Conservation (phyloP, 1,139 yeast genomes). For the Debaryomyces singareniensis region DNA sequence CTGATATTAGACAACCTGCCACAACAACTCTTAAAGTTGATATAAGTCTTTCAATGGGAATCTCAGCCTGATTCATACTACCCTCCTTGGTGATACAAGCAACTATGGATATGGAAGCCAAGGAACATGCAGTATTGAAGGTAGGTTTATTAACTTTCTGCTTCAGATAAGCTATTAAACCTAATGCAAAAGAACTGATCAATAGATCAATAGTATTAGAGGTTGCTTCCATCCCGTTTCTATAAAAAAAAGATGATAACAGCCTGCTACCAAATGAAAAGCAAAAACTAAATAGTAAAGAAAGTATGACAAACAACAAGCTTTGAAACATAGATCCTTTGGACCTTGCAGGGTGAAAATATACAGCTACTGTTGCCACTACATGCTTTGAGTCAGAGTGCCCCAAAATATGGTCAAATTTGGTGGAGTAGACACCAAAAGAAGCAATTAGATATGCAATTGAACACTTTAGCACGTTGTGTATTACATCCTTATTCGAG, state of each 20-base stretch:
- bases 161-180: constrained; percentile 62
- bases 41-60: constrained; percentile 52
- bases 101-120: constrained; percentile 68
- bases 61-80: constrained; percentile 50
- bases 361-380: constrained; percentile 77
- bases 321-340: constrained; percentile 80
- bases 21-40: constrained; percentile 56
- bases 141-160: constrained; percentile 62
- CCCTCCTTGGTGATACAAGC: constrained; percentile 78
- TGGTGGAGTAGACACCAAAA: constrained; percentile 62
- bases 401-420: constrained; percentile 54
- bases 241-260: constrained; percentile 42
- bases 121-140: constrained; percentile 75
- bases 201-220: constrained; percentile 55
- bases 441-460: constrained; percentile 70
- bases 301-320: constrained; percentile 49
- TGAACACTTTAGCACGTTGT: constrained; percentile 55
- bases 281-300: constrained; percentile 51
- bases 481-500: constrained; percentile 9
- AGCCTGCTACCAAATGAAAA: constrained; percentile 52
- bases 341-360: constrained; percentile 77
- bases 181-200: constrained; percentile 51
- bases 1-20: constrained; percentile 57
- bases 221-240: constrained; percentile 40
- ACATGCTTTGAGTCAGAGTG: constrained; percentile 71